Evolutionary conservation across 1,139 yeast species (phyloP).

Genomic region (Pichia sp.): DNA sequence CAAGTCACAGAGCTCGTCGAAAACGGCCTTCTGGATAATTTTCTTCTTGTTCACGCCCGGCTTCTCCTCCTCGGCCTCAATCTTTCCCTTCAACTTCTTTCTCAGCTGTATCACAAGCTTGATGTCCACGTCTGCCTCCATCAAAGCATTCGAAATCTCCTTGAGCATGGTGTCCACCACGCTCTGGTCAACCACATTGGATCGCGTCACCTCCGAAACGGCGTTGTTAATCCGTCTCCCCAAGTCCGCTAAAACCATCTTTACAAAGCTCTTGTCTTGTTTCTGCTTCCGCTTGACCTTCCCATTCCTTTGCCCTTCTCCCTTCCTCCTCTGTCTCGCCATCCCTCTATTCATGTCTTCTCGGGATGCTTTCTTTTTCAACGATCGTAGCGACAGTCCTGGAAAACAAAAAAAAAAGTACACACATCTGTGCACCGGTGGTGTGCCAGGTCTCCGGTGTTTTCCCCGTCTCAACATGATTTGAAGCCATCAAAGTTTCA

Average conservation of each 20-base stretch:
- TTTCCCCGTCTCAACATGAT: background rate
- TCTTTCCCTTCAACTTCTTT: slow-evolving; percentile 62
- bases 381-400: background rate
- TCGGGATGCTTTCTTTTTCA: background rate
- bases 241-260: slow-evolving; percentile 91
- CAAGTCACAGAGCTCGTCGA: slow-evolving; percentile 81
- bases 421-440: background rate
- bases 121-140: slow-evolving; percentile 90
- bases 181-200: slow-evolving; percentile 54
- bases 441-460: background rate
- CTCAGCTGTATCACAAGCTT: slow-evolving; percentile 74
- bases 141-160: slow-evolving; percentile 81
- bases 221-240: slow-evolving; percentile 82
- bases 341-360: background rate
- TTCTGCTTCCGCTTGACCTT: background rate
- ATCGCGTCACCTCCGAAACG: slow-evolving; percentile 62
- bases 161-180: slow-evolving; percentile 71
- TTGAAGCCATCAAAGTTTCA: background rate
- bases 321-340: background rate
- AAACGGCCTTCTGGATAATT: slow-evolving; percentile 84
- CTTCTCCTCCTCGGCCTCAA: slow-evolving; percentile 46
- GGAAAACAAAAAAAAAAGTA: background rate
- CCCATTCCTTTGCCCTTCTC: background rate
- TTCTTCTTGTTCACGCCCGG: slow-evolving; percentile 65
- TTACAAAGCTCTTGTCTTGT: background rate